A percentile compares a stretch with the other conserved stretches of the same genome.
Conservation (phyloP, 2,329 filamentous ascomycete species). For the Penicillium sp. region DNA sequence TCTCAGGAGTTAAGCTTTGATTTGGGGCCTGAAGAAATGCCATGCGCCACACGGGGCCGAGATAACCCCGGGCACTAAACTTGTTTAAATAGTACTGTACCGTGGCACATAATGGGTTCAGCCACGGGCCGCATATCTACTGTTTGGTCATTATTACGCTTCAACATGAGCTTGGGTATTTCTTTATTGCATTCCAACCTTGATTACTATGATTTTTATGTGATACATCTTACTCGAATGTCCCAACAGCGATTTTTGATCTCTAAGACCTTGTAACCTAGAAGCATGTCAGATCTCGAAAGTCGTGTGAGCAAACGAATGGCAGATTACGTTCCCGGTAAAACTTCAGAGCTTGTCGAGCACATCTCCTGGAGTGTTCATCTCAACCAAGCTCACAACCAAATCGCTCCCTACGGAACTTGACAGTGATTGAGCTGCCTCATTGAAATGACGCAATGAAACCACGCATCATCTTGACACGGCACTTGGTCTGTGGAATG, state of each 20-base stretch:
- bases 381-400: background rate
- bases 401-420: background rate
- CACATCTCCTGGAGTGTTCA: background rate
- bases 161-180: background rate
- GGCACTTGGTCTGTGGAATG: background rate
- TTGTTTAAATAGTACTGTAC: background rate
- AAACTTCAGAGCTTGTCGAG: background rate
- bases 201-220: too few species aligned
- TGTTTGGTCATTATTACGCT: background rate
- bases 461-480: background rate
- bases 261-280: background rate
- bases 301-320: too few species aligned
- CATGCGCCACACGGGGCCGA: background rate
- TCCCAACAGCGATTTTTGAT: too few species aligned
- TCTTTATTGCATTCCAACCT: too few species aligned
- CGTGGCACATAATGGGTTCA: background rate
- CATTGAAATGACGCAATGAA: background rate
- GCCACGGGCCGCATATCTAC: background rate
- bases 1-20: background rate
- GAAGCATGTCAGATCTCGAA: too few species aligned
- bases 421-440: background rate
- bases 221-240: too few species aligned
- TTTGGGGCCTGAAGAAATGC: background rate
- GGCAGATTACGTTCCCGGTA: too few species aligned
- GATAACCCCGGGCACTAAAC: background rate